A percentile compares a stretch with the other conserved stretches of the same genome.
Evolutionary conservation across 441 rosid genomes (phyloP).

Genomic region (Macaranga tanarius): DNA sequence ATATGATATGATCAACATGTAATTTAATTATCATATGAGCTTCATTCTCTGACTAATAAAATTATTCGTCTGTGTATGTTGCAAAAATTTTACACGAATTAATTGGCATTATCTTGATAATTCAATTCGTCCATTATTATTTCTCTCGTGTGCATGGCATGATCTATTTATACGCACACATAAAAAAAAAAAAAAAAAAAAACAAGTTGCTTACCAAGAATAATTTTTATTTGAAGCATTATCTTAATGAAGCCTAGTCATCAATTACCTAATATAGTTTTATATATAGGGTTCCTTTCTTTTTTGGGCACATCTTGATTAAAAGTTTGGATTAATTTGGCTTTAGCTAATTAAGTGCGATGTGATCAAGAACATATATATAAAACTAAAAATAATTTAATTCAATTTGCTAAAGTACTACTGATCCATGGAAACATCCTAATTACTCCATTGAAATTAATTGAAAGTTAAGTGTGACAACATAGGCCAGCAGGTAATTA

Average conservation of each 20-base stretch:
- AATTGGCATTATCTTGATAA: too few relatives aligned
- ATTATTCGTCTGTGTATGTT: neutral
- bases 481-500: slow-evolving; percentile 26
- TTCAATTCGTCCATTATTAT: neutral
- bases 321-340: neutral
- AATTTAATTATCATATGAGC: neutral
- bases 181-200: too few relatives aligned
- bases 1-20: neutral
- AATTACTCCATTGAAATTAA: slow-evolving; percentile 7
- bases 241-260: too few relatives aligned
- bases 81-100: neutral
- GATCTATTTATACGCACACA: slow-evolving; percentile 12
- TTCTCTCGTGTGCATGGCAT: slow-evolving; percentile 36
- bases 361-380: neutral
- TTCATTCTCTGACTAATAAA: slow-evolving; percentile 7
- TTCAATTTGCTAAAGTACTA: neutral
- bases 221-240: neutral
- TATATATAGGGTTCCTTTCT: too few relatives aligned
- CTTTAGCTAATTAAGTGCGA: neutral
- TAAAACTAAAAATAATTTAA: neutral
- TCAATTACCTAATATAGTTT: too few relatives aligned
- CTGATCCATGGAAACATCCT: slow-evolving; percentile 13
- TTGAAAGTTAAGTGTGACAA: slow-evolving; percentile 26
- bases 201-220: slow-evolving; percentile 12
- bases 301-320: neutral